Conservation (phyloP, 2,329 filamentous ascomycete genomes). For the Acephala macrosclerotiorum region DNA sequence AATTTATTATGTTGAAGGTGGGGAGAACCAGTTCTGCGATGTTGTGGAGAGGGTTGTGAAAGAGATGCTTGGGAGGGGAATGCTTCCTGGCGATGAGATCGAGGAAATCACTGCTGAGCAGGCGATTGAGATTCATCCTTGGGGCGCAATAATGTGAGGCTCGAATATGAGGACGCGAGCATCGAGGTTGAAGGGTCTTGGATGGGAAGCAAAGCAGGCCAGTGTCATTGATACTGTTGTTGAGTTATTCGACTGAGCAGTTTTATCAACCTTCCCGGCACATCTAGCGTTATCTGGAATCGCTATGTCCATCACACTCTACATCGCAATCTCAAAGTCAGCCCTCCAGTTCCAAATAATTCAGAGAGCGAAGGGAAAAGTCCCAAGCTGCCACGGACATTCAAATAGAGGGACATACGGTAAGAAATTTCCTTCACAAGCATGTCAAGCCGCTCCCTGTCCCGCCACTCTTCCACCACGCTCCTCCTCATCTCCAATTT, state of each 20-base stretch:
- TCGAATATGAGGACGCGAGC: constrained; percentile 27
- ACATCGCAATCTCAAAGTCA: too few species aligned
- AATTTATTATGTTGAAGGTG: constrained; percentile 64
- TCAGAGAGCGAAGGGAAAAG: too few species aligned
- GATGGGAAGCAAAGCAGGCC: not conserved
- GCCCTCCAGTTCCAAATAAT: too few species aligned
- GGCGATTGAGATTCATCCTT: constrained; percentile 28
- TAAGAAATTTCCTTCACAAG: too few species aligned
- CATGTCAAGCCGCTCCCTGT: too few species aligned
- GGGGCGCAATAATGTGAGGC: constrained; percentile 26
- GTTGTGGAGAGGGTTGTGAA: constrained; percentile 52
- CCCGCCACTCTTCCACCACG: too few species aligned
- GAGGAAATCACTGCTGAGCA: constrained; percentile 29
- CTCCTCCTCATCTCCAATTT: too few species aligned
- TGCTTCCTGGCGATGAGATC: constrained; percentile 44
- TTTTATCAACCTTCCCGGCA: not conserved
- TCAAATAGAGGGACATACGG: too few species aligned
- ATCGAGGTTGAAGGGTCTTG: constrained; percentile 13
- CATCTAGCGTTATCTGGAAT: too few species aligned
- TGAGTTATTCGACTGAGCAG: not conserved
- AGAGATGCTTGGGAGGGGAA: constrained; percentile 54
- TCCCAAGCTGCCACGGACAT: too few species aligned
- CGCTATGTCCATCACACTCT: too few species aligned
- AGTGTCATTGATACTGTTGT: constrained; percentile 1
- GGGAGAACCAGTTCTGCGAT: constrained; percentile 58